Evolutionary conservation across 2,329 filamentous ascomycete genomes (phyloP), one percentile per base, ranked within the genome.

Genomic region (Cladosporium sp.): DNA sequence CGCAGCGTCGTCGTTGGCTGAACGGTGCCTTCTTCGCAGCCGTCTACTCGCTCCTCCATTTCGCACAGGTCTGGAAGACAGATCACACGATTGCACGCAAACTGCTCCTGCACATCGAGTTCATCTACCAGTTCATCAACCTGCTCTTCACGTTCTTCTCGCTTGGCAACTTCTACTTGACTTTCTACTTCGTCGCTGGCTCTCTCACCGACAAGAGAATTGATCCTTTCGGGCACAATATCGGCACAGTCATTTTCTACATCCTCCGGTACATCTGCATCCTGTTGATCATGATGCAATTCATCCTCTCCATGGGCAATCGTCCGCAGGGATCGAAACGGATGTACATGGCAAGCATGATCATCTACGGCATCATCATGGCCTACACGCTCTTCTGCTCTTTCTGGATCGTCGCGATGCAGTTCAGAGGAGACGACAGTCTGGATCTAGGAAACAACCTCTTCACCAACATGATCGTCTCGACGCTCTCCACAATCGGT

Each of bases 21-120:
- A 99, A 99, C 73, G 94, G 94, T 71, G 94, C 94, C 65, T 99
- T 99, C 80, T 99, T 99, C 73, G 95, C 94, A 0, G 94, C 94
- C 43, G 92, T 97, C 55, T 99, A 97, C 80, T 97, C 93, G 1
- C 85, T 97, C 3, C 89, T 97, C 42, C 94, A 99, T 76, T 96
- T 93, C 74, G 87, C 84, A 66, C 95, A 99, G 75, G 87, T 99
- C 69, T 96, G 93, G 89, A 76, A 78, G 22, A 99, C 94, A 0
- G 94, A 97, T 72, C 94, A 99, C 75, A 94, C 91, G 0, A 70
- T 97, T 20, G 82, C 86, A 38, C 89, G 94, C 66, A 99, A 99
- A 76, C 82, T 96, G 22, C 82, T 99, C 36, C 84, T 99, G 55
- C 92, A 97, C 74, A 85, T 97, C 67, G 94, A 99, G 73, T 97